phyloP scores from a whole-genome alignment of 2,329 filamentous ascomycete genomes.

The Pseudogymnoascus sp. region DNA sequence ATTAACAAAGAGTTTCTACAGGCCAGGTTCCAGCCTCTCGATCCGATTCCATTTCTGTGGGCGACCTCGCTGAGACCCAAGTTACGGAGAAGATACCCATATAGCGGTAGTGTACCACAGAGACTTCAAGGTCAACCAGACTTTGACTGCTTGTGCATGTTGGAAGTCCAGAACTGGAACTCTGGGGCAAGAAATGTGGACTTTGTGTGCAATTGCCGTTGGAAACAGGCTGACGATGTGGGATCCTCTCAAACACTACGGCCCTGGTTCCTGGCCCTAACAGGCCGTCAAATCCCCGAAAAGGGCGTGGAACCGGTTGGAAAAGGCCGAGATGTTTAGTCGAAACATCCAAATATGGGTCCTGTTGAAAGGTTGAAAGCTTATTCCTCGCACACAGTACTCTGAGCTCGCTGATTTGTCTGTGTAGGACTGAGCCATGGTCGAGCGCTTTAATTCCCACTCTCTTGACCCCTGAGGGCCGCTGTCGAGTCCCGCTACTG shows the following conservation, averaged over 20 bases:
- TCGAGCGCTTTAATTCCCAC: constrained; percentile 5
- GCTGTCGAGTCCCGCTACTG: neutral
- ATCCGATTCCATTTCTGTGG: neutral
- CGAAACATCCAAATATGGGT: neutral
- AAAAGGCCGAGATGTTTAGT: neutral
- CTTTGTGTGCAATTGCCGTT: constrained; percentile 5
- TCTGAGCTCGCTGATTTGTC: neutral
- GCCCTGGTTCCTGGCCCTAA: constrained; percentile 4
- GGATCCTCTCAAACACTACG: neutral
- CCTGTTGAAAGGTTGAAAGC: constrained; percentile 4
- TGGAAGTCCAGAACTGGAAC: neutral
- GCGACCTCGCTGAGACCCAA: neutral
- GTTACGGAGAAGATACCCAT: constrained; percentile 8
- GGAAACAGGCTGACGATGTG: neutral
- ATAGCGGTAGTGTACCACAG: neutral
- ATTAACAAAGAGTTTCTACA: neutral
- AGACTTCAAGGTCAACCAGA: neutral
- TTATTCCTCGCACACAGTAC: neutral
- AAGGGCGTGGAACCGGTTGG: neutral
- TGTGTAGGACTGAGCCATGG: constrained; percentile 1
- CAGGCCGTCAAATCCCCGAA: neutral
- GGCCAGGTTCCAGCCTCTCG: neutral
- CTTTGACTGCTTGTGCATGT: neutral
- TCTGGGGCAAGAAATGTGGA: constrained; percentile 1
- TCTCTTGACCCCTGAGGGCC: neutral